Evolutionary conservation across 176 grass and related monocot species (phyloP), one percentile per base, ranked within the genome.

Genomic region (Cenchrus purpureus): DNA sequence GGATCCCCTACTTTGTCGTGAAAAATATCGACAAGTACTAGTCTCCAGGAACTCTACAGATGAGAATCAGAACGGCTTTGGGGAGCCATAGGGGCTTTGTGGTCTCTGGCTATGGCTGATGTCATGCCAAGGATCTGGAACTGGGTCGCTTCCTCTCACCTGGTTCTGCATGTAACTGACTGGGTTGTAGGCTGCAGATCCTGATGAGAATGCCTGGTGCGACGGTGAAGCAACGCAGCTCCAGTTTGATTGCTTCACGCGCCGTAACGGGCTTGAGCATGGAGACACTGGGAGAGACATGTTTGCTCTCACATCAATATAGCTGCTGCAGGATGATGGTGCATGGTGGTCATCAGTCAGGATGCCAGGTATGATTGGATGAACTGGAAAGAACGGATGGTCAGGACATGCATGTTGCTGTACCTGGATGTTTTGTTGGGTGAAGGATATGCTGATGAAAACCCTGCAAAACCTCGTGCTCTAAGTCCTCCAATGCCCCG

Each of bases 261-360:
- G 91, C 53, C 84, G 82, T 56, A 90, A 13, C 14, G 96, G 93
- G 86, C 96, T 94, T 43, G 96, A 94, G 66, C 89, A 89, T 22
- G 96, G 96, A 2, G 96, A 95, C 53, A 98, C 91, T 1, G 96
- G 96, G 61, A 98, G 73, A 78, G 93, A 98, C 88, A 94, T 69
- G 73, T 94, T 95, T 86, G 85, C 52, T 92, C 93, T 90, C 87
- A 81, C 48, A 65, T 77, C 85, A 72, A 81, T 64, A 48, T 77
- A 72, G 78, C 85, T 76, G 79, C 83, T 92, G 80, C 42, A 85
- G 19, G 55, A 82, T 49, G 17, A 82, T 59, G 52, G 1, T 42
- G 19, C 12, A 82, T 59, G 52, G 1, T 42, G 19, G 12, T 69
- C 25, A n/a, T 76, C 63, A 82, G 42, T 50, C 52, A 42, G 48